These are phyloP conservation scores for Lophiostoma macrostomum DNA, from an alignment of 495 filamentous ascomycete genomes.

Conservation along the genomic window DNA sequence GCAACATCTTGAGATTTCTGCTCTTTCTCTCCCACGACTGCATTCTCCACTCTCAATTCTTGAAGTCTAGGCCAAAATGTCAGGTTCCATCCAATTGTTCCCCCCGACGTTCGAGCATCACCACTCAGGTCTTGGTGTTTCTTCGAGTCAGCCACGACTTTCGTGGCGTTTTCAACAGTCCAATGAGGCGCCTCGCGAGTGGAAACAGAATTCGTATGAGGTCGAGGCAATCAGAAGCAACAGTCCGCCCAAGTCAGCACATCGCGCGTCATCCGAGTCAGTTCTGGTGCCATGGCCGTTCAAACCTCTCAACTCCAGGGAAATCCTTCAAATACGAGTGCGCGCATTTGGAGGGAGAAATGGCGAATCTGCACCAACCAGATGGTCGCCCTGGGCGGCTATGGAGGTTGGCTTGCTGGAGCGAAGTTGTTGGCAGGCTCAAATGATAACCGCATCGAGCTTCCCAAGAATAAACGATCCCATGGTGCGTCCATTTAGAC, in stretches of 20 bases:
- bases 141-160: too few species aligned
- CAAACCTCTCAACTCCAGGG: neutral
- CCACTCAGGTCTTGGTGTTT: too few species aligned
- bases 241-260: slow-evolving; percentile 3
- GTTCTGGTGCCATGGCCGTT: slow-evolving; percentile 17
- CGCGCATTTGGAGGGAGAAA: slow-evolving; percentile 8
- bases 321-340: neutral
- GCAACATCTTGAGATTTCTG: too few species aligned
- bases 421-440: neutral
- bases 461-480: slow-evolving; percentile 1
- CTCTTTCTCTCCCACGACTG: too few species aligned
- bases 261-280: slow-evolving; percentile 11
- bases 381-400: slow-evolving; percentile 1
- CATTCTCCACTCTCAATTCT: too few species aligned
- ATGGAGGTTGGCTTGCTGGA: slow-evolving; percentile 3
- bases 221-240: slow-evolving; percentile 11
- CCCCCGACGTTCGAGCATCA: too few species aligned
- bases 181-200: slow-evolving; percentile 1
- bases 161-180: too few species aligned
- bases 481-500: slow-evolving; percentile 2
- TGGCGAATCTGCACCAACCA: slow-evolving; percentile 2
- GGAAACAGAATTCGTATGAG: slow-evolving; percentile 14
- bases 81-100: too few species aligned
- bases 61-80: too few species aligned
- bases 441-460: slow-evolving; percentile 3